Evolutionary conservation across 495 filamentous ascomycete species (phyloP).

Genomic region (Pseudotulostoma volvatum): DNA sequence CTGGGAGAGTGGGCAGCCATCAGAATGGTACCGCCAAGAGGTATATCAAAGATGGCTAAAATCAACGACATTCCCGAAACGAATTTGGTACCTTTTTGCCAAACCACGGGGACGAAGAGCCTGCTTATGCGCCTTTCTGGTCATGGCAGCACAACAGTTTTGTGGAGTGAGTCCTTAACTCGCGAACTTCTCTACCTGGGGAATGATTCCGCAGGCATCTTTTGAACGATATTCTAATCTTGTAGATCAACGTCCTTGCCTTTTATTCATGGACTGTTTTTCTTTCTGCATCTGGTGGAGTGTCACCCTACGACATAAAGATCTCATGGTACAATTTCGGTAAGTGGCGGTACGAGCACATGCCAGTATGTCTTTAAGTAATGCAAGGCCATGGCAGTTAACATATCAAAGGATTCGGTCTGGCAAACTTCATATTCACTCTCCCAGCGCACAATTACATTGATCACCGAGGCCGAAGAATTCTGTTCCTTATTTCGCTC

Average conservation of each 20-base stretch:
- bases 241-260: conserved; percentile 48
- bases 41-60: conserved; percentile 9
- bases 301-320: conserved; percentile 43
- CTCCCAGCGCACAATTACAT: conserved; percentile 43
- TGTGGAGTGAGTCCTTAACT: conserved; percentile 37
- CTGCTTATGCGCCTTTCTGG: conserved; percentile 39
- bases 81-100: conserved; percentile 29
- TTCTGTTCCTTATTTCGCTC: conserved; percentile 14
- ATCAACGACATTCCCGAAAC: conserved; percentile 2
- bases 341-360: too few species aligned
- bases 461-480: conserved; percentile 13
- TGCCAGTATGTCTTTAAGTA: too few species aligned
- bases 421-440: conserved; percentile 53
- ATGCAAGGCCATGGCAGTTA: too few species aligned
- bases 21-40: conserved; percentile 5
- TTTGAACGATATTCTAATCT: too few species aligned
- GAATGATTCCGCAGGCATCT: too few species aligned
- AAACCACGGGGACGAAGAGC: conserved; percentile 46
- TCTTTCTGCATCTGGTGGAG: too few species aligned
- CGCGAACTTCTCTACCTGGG: too few species aligned
- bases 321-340: too few species aligned
- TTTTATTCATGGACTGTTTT: conserved; percentile 58
- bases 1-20: not conserved
- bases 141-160: conserved; percentile 62
- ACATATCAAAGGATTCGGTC: too few species aligned